phyloP scores from a whole-genome alignment of 306 rosid species.

The barrel medic (Medicago truncatula) region MtrunA17r5.0-ANR NC_053044.1:6334501-6335000 shows the following conservation, averaged over 20 bases:
- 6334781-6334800: too few relatives aligned
- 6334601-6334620: constrained; percentile 32
- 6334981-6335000: too few relatives aligned
- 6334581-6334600: constrained; percentile 27
- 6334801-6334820: too few relatives aligned
- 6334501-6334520: constrained; percentile 5
- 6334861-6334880: too few relatives aligned
- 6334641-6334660: not conserved
- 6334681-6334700: too few relatives aligned
- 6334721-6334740: too few relatives aligned
- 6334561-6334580: constrained; percentile 15
- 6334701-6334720: too few relatives aligned
- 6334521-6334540: constrained; percentile 16
- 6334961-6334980: not conserved
- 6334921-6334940: constrained; percentile 17
- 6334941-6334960: not conserved
- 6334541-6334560: not conserved
- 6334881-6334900: constrained; percentile 13
- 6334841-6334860: too few relatives aligned
- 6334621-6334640: constrained; percentile 20
- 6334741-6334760: too few relatives aligned
- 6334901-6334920: constrained; percentile 22
- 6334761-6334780: too few relatives aligned
- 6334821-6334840: too few relatives aligned
- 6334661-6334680: too few relatives aligned